Percentiles rank a stretch among this genome's conserved stretches.
Evolutionary conservation across 352 stramenopile species (phyloP).

Genomic region (Vaucheria bursata): DNA sequence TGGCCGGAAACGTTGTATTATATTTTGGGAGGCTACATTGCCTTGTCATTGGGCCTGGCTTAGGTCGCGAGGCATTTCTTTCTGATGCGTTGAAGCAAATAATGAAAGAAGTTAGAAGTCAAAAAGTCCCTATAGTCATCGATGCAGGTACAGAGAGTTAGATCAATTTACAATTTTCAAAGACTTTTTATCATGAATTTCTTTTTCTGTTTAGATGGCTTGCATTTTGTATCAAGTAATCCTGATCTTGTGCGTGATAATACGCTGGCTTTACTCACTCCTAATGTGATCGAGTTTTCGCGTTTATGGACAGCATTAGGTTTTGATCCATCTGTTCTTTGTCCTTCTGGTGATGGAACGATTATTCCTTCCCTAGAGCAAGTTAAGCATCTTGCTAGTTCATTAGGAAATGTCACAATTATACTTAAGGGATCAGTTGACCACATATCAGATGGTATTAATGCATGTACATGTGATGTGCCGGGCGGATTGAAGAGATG

Average conservation of each 20-base stretch:
- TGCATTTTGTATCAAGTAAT: slow-evolving; percentile 59
- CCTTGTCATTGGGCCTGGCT: slow-evolving; percentile 79
- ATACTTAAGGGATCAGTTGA: slow-evolving; percentile 71
- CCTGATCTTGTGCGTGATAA: slow-evolving; percentile 54
- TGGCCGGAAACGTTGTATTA: slow-evolving; percentile 16
- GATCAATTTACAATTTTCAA: too few relatives aligned
- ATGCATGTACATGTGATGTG: slow-evolving; percentile 58
- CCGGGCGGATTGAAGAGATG: slow-evolving; percentile 70
- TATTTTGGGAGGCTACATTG: slow-evolving; percentile 53
- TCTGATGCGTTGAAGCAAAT: slow-evolving; percentile 64
- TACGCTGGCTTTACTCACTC: slow-evolving; percentile 75
- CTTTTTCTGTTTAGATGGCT: slow-evolving; percentile 69
- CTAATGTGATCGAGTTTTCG: slow-evolving; percentile 74
- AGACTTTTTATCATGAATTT: too few relatives aligned
- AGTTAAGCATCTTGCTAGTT: slow-evolving; percentile 35
- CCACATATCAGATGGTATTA: slow-evolving; percentile 61
- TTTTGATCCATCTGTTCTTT: neutral
- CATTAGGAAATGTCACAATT: slow-evolving; percentile 64
- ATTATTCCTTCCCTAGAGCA: slow-evolving; percentile 17
- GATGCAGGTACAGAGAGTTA: slow-evolving; percentile 91
- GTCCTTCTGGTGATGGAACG: neutral
- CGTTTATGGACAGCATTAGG: slow-evolving; percentile 43
- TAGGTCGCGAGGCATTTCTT: slow-evolving; percentile 77
- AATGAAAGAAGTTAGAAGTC: slow-evolving; percentile 57
- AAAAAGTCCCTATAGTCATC: slow-evolving; percentile 73